These are phyloP conservation scores for Lagenidium sp. DNA, from an alignment of 352 stramenopile species.

Conservation along the genomic window DNA sequence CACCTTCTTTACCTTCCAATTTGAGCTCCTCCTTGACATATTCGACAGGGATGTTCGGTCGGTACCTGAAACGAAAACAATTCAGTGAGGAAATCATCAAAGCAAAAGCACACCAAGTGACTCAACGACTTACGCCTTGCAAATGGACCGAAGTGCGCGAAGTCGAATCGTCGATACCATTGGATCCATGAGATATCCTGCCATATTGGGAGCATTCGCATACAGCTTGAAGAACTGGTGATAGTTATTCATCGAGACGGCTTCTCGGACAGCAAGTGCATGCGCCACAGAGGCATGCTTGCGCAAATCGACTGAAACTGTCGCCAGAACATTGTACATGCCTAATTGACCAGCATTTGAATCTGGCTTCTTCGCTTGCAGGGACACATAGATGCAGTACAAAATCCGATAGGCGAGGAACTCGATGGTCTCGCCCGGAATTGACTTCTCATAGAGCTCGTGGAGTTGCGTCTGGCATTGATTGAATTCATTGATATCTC, in stretches of 20 bases:
- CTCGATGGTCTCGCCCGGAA: constrained; percentile 67
- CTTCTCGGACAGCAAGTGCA: constrained; percentile 69
- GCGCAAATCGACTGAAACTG: constrained; percentile 40
- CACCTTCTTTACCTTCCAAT: constrained; percentile 58
- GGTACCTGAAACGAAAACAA: constrained; percentile 66
- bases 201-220: constrained; percentile 83
- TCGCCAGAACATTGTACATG: constrained; percentile 75
- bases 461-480: constrained; percentile 88
- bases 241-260: constrained; percentile 81
- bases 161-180: constrained; percentile 80
- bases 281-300: constrained; percentile 48
- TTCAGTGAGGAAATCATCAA: not conserved
- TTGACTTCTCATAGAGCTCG: constrained; percentile 77
- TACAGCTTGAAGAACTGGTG: constrained; percentile 87
- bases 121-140: constrained; percentile 69
- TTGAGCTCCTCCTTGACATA: constrained; percentile 70
- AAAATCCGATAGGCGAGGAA: constrained; percentile 86
- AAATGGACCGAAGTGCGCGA: constrained; percentile 74
- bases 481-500: constrained; percentile 97
- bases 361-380: constrained; percentile 82
- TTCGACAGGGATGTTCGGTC: constrained; percentile 57
- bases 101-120: not conserved
- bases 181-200: constrained; percentile 85
- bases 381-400: constrained; percentile 85
- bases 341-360: constrained; percentile 77